phyloP scores from a whole-genome alignment of 2,329 filamentous ascomycete genomes.

The Chaetomium globosum region DNA sequence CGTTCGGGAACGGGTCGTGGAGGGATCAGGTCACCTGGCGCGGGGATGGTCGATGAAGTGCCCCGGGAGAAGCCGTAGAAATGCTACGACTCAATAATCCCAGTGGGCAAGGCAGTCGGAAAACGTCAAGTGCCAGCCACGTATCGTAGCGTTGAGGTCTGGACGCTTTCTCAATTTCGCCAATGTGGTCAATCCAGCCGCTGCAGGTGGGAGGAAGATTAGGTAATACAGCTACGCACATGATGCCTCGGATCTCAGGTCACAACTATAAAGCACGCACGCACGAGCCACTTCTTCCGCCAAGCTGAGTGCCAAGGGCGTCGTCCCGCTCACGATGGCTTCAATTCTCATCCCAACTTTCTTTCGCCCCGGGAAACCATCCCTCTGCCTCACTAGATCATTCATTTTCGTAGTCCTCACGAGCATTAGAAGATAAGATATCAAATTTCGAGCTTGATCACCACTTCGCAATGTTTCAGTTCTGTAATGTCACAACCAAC shows the following conservation, averaged over 20 bases:
- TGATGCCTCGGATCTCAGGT: constrained; percentile 18
- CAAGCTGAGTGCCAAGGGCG: background rate
- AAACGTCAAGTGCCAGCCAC: constrained; percentile 35
- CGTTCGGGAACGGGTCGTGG: constrained; percentile 22
- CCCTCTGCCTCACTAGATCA: background rate
- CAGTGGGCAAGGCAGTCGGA: constrained; percentile 22
- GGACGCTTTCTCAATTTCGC: constrained; percentile 37
- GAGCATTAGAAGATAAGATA: background rate
- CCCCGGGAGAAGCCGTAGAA: background rate
- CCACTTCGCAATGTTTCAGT: background rate
- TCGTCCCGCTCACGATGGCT: background rate
- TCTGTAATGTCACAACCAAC: background rate
- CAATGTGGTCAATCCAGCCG: constrained; percentile 37
- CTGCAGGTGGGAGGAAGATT: constrained; percentile 30
- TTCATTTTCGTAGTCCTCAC: background rate
- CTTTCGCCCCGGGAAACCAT: background rate
- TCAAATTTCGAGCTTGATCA: background rate
- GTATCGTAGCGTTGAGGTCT: constrained; percentile 35
- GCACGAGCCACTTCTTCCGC: background rate
- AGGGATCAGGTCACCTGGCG: constrained; percentile 3
- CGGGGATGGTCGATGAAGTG: background rate
- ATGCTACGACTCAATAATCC: constrained; percentile 1
- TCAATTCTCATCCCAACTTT: background rate
- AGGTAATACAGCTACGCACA: constrained; percentile 26
- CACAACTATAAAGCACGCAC: no score